These are phyloP conservation scores for Naganishia sp. DNA, from an alignment of 1,284 basidiomycete genomes.

Conservation along the genomic window DNA sequence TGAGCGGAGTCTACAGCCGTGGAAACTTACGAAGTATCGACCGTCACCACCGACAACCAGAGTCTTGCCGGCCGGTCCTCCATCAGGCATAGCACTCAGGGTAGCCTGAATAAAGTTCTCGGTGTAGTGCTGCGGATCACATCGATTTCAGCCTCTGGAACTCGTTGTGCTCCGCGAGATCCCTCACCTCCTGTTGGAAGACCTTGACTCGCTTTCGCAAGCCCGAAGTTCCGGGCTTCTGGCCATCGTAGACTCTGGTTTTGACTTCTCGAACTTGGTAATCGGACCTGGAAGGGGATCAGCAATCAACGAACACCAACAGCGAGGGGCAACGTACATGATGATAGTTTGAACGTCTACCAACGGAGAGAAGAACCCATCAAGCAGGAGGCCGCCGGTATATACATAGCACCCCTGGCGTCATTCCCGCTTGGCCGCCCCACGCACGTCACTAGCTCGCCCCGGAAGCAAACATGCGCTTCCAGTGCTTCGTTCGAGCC, in stretches of 20 bases:
- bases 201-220: conserved; percentile 93
- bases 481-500: background rate
- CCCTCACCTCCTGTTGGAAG: conserved; percentile 76
- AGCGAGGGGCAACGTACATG: background rate
- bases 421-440: background rate
- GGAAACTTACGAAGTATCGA: conserved; percentile 68
- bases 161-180: background rate
- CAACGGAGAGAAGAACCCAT: background rate
- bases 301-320: background rate
- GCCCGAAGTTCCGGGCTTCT: conserved; percentile 93
- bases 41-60: conserved; percentile 97
- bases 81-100: conserved; percentile 77
- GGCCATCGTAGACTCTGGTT: conserved; percentile 58
- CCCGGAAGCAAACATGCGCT: conserved; percentile 3
- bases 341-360: background rate
- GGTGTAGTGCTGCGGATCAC: conserved; percentile 77
- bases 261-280: conserved; percentile 30
- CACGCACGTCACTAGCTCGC: conserved; percentile 3
- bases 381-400: background rate
- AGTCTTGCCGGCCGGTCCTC: conserved; percentile 68
- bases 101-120: conserved; percentile 98
- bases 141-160: background rate
- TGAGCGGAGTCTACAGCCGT: background rate
- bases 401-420: too few relatives aligned
- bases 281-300: conserved; percentile 15